Percentiles rank a stretch among this genome's conserved stretches.
Conservation (phyloP, 257 asterid species). For the Solanum medicagineum region DNA sequence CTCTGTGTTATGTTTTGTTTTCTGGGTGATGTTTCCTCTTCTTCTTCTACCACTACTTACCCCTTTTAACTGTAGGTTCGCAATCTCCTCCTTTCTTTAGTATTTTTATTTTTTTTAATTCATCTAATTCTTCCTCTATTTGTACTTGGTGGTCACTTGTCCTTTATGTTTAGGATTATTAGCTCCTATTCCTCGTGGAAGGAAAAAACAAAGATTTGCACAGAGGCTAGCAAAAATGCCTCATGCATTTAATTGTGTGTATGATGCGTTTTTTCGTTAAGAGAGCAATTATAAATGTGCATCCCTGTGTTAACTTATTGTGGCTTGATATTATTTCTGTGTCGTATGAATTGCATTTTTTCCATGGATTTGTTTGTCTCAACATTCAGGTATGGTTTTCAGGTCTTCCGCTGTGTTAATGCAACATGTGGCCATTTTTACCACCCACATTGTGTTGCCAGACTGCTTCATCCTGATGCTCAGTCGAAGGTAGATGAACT, state of each 20-base stretch:
- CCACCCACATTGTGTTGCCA: conserved; percentile 79
- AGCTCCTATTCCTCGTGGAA: background rate
- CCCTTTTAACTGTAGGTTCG: background rate
- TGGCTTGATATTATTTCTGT: background rate
- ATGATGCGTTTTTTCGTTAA: background rate
- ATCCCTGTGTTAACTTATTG: background rate
- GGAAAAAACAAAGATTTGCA: background rate
- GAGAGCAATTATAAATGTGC: background rate
- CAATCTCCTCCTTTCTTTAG: background rate
- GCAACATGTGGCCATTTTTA: conserved; percentile 89
- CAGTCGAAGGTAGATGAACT: conserved; percentile 38
- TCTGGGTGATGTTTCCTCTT: background rate
- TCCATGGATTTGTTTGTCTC: background rate
- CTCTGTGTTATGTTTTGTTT: background rate
- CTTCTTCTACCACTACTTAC: background rate
- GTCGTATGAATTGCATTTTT: background rate
- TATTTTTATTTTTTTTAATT: background rate
- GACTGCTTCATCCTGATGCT: conserved; percentile 43
- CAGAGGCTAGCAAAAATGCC: background rate
- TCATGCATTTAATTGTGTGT: background rate
- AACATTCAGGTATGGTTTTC: conserved; percentile 4
- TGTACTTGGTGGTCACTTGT: background rate
- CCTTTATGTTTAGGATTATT: background rate
- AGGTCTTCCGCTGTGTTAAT: conserved; percentile 84
- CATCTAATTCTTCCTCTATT: background rate